Evolutionary conservation across 2,329 filamentous ascomycete genomes (phyloP), one percentile per base, ranked within the genome.

Genomic region (Fusarium sp.): DNA sequence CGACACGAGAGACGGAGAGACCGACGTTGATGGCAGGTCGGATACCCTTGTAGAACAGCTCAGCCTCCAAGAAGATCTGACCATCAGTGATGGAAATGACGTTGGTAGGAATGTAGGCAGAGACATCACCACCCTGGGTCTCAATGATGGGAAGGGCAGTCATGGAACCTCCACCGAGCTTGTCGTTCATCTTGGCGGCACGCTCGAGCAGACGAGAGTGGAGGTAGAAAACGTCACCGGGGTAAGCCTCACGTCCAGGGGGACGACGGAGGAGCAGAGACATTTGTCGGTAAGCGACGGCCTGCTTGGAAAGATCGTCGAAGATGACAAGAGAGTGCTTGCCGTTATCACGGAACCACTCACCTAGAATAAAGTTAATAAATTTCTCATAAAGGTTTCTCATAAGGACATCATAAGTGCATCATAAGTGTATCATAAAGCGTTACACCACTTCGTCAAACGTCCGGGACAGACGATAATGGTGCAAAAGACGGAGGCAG

Each of bases 11-110:
- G 77, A 99, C 96, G 79, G 96, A 99, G 77, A 99, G 93, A 96
- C 96, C 96, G 92, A 99, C 96, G 90, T 99, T 99, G 84, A 99
- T 99, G 86, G 96, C 96, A 78, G 96, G 96, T 81, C 96, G 95
- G 84, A 99, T 86, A 96, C 96, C 96, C 93, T 99, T 99, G 93
- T 97, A 98, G 92, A 98, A 99, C 73, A 98, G 89, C 85, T 99
- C 96, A 75, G 95, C 85, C 86, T 99, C 96, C 87, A 99, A 89
- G 93, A 99, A 99, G 84, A 99, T 98, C 87, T 99, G 96, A 71
- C 96, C 96, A 79, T 98, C 96, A 77, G 96, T 99, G 81, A 99
- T 99, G 83, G 95, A 98, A 90, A 99, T 99, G 86, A 98, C 96
- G 89, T 98, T 99, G 86, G 96, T 99, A 78, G 96, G 96, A 89